Percentiles rank a stretch among this genome's conserved stretches.
phyloP scores from a whole-genome alignment of 164 flowering plant genomes.

The Vitis amurensis region DNA sequence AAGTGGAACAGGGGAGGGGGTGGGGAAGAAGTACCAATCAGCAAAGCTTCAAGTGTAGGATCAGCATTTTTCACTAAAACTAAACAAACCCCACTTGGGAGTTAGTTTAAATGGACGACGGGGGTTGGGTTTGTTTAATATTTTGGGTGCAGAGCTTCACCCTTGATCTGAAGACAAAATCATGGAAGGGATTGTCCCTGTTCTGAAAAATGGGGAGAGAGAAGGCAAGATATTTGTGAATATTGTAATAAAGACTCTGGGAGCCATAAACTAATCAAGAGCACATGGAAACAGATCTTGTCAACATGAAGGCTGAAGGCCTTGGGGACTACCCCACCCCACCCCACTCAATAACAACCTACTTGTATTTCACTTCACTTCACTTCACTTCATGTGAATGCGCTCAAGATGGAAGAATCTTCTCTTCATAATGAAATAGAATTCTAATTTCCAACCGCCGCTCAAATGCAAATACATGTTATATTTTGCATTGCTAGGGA shows the following conservation, averaged over 20 bases:
- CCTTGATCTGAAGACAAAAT: conserved; percentile 35
- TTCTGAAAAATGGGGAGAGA: conserved; percentile 16
- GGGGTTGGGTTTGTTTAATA: conserved; percentile 21
- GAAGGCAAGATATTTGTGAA: conserved; percentile 15
- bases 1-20: conserved; percentile 18
- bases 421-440: too few relatives aligned
- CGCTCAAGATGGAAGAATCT: too few relatives aligned
- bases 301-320: conserved; percentile 26
- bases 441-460: too few relatives aligned
- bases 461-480: too few relatives aligned
- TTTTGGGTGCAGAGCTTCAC: conserved; percentile 8
- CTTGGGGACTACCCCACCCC: conserved; percentile 25
- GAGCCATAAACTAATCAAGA: conserved; percentile 31
- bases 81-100: conserved; percentile 13
- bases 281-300: conserved; percentile 55
- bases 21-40: conserved; percentile 10
- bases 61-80: conserved; percentile 11
- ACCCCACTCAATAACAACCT: conserved; percentile 16
- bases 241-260: conserved; percentile 17
- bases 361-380: conserved; percentile 3
- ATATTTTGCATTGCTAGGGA: too few relatives aligned
- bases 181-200: conserved; percentile 18
- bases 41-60: conserved; percentile 5
- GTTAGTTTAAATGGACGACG: conserved; percentile 5
- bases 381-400: not conserved